Base-by-base conservation (phyloP, 2,329 filamentous ascomycete species). In the Truncatella angustata region DNA sequence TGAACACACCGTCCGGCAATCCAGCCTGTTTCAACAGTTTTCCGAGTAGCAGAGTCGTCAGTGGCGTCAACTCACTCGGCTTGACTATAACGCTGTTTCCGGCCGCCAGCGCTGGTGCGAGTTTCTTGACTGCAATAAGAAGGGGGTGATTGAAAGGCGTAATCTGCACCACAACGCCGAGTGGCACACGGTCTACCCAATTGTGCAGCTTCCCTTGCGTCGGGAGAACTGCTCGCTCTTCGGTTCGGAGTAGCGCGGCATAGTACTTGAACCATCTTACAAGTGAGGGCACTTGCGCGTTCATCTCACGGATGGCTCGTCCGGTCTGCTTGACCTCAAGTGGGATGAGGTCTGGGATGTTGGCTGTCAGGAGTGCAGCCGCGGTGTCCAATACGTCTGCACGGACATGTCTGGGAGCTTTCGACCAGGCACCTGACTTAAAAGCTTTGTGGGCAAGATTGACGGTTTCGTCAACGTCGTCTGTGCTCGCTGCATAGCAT, bases 221-320 rank as follows among this genome's bases (percentile, higher is more conserved):
- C 0, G 87, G 86, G 1, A 88, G 74, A 0, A 90, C 81, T 2
- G 81, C 70, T 2, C 84, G 78, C 67, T 88, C 84, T 61, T 88
- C 84, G 1, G 81, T 84, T n/a, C 86, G 80, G 28, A 87, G 75
- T 1, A 88, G 63, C 0, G 84, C 76, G 2, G 85, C 85, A 61
- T 86, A 90, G 70, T 90, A 90, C 54, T 80, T 82, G 68, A 90
- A 84, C 86, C 86, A 90, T 39, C 82, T 80, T 1, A 84, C 77
- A 0, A 90, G 73, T 0, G 80, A 82, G 0, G 82, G 81, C 4
- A 87, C 80, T 63, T 90, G 87, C 1, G 86, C 85, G 45, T 77
- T 75, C 84, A 90, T 88, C 65, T 90, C 87, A 23, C 86, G 81
- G 24, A 86, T 73, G 0, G 82, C 81, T 0, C 86, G 81, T 3